phyloP scores from a whole-genome alignment of 305 asterid species.

The Fraxinus greggii region DNA sequence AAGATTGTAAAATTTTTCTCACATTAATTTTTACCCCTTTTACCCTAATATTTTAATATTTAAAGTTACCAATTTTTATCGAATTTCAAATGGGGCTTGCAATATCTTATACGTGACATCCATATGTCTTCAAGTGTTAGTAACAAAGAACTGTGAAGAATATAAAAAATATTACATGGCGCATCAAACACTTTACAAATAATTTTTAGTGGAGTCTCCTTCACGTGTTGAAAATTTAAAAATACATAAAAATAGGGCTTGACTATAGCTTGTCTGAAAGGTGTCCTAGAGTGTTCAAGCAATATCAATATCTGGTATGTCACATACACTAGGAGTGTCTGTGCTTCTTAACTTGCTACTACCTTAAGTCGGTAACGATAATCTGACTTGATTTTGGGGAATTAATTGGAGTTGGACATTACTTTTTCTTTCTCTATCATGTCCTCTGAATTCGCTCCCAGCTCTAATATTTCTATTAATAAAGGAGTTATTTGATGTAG shows the following conservation, averaged over 20 bases:
- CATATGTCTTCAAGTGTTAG: background rate
- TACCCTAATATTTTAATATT: background rate
- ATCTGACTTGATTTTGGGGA: background rate
- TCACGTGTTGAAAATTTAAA: background rate
- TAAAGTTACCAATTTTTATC: background rate
- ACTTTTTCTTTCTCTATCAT: background rate
- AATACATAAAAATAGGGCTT: background rate
- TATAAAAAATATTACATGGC: background rate
- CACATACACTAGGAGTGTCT: background rate
- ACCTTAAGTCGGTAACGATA: background rate
- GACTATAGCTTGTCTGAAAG: background rate
- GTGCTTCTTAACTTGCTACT: background rate
- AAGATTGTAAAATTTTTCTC: background rate
- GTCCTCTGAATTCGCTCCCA: background rate
- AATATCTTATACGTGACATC: background rate
- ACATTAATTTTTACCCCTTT: background rate
- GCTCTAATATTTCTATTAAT: background rate
- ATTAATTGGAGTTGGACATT: background rate
- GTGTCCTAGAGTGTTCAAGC: background rate
- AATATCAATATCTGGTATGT: background rate
- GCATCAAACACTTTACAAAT: too few species aligned
- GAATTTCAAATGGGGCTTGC: background rate
- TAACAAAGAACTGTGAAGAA: background rate
- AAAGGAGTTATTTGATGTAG: background rate
- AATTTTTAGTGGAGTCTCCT: background rate